Conservation (phyloP, 768 basidiomycete genomes). For the Agrocybe pediades region DNA sequence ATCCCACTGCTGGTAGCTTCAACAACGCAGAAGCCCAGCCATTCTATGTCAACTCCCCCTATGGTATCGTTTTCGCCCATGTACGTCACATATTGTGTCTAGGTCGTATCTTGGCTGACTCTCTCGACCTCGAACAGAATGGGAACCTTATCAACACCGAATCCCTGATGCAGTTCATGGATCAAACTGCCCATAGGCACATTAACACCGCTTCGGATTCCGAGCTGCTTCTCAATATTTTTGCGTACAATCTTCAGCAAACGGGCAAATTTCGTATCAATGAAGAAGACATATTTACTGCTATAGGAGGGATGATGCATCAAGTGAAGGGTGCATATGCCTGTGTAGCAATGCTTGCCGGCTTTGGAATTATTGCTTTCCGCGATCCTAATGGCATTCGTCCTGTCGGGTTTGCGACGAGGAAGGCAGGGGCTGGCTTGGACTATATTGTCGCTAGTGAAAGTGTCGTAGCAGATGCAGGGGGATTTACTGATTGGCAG, state of each 20-base stretch:
- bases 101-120: slow-evolving; percentile 7
- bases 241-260: slow-evolving; percentile 96
- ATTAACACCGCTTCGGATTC: slow-evolving; percentile 99
- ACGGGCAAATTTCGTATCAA: slow-evolving; percentile 99
- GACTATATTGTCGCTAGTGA: slow-evolving; percentile 95
- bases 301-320: slow-evolving; percentile 85
- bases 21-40: slow-evolving; percentile 98
- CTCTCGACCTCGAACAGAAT: slow-evolving; percentile 58
- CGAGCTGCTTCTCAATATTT: slow-evolving; percentile 94
- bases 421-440: slow-evolving; percentile 56
- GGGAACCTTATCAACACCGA: slow-evolving; percentile 96
- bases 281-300: slow-evolving; percentile 98
- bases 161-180: slow-evolving; percentile 88
- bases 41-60: slow-evolving; percentile 99
- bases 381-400: slow-evolving; percentile 97
- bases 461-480: slow-evolving; percentile 94
- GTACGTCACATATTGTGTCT: slow-evolving; percentile 46
- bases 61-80: slow-evolving; percentile 97
- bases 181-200: slow-evolving; percentile 94
- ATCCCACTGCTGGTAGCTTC: slow-evolving; percentile 97
- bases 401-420: slow-evolving; percentile 83
- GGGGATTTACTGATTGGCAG: slow-evolving; percentile 90
- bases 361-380: slow-evolving; percentile 97
- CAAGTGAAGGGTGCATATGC: slow-evolving; percentile 94
- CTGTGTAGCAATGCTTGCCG: slow-evolving; percentile 98